A percentile compares a stretch with the other conserved stretches of the same genome.
These are phyloP conservation scores for Dictyostelium purpureum DNA, from an alignment of 78 protist genomes.

Conservation along the genomic window DNA sequence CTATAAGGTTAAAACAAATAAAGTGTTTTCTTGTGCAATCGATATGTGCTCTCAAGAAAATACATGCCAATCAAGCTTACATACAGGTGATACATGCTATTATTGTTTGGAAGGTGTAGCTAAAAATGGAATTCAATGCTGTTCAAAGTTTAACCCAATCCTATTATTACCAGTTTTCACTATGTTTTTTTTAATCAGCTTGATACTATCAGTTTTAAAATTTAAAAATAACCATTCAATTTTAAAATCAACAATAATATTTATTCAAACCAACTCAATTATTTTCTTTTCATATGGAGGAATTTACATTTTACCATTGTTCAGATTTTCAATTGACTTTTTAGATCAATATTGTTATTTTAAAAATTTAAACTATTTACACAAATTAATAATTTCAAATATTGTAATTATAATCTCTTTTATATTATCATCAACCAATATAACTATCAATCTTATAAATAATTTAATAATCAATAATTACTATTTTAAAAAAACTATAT, in stretches of 20 bases:
- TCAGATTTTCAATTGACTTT: neutral
- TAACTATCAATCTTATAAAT: neutral
- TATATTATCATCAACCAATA: neutral
- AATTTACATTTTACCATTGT: neutral
- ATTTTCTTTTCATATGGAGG: neutral
- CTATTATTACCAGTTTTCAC: neutral
- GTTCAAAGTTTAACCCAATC: neutral
- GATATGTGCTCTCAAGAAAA: neutral
- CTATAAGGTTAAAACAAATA: neutral
- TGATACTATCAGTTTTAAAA: neutral
- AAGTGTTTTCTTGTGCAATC: neutral
- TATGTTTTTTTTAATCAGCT: neutral
- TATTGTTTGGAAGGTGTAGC: neutral
- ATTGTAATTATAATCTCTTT: neutral
- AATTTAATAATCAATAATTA: neutral
- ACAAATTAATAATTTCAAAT: neutral
- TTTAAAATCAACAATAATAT: neutral
- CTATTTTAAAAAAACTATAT: neutral
- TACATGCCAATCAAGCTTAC: neutral
- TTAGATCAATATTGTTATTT: neutral
- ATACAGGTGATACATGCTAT: neutral
- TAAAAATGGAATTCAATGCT: neutral
- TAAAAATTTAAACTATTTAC: neutral
- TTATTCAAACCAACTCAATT: neutral
- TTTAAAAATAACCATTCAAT: neutral